Conservation (phyloP, 352 stramenopile species). For the Phytophthora vignae region DNA sequence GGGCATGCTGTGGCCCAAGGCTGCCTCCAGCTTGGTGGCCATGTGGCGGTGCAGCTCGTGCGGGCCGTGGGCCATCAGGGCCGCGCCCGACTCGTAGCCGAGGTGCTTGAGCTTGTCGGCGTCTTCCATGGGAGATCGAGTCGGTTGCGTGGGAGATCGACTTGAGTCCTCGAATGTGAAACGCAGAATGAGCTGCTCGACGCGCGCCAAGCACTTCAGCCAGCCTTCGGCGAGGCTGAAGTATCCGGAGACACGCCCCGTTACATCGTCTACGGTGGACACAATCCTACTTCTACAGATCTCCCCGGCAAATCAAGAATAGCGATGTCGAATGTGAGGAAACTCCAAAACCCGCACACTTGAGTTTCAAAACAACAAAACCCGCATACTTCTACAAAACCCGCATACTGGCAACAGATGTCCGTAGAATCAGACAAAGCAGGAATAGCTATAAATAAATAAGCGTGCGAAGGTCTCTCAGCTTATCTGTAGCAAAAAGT, state of each 20-base stretch:
- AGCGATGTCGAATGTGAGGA: too few species aligned
- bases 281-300: too few species aligned
- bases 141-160: slow-evolving; percentile 4
- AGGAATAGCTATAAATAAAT: too few species aligned
- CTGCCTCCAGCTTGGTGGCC: not conserved
- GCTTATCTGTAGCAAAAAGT: too few species aligned
- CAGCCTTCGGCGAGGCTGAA: slow-evolving; percentile 4
- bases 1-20: not conserved
- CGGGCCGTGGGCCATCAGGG: not conserved
- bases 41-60: not conserved
- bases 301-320: too few species aligned
- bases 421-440: too few species aligned
- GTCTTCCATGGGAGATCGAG: slow-evolving; percentile 11
- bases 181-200: slow-evolving; percentile 14
- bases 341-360: too few species aligned
- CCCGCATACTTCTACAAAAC: too few species aligned
- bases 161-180: slow-evolving; percentile 6
- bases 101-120: slow-evolving; percentile 9
- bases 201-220: not conserved
- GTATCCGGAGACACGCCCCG: slow-evolving; percentile 13
- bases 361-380: too few species aligned
- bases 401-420: too few species aligned
- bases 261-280: not conserved
- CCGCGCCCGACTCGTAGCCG: slow-evolving; percentile 2
- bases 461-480: too few species aligned